These are phyloP conservation scores for Coemansia sp. DNA, from an alignment of 192 early-diverging fungal genomes.

Conservation along the genomic window DNA sequence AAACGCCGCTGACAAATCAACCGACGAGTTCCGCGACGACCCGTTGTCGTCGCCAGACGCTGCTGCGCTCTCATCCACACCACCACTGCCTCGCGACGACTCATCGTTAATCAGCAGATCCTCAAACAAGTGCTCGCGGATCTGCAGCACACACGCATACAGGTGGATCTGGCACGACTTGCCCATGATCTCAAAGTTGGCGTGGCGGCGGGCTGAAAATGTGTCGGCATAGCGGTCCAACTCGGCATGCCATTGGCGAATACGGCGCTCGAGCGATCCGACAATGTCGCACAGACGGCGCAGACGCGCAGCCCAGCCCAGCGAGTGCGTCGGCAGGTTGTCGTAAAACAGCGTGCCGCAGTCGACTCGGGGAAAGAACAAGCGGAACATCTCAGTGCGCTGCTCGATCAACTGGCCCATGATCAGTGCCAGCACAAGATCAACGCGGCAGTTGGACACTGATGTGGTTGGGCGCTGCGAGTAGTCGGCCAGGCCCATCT, in stretches of 20 bases:
- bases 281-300: slow-evolving; percentile 20
- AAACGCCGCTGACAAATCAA: slow-evolving; percentile 25
- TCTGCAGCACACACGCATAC: slow-evolving; percentile 46
- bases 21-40: slow-evolving; percentile 21
- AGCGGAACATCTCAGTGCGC: slow-evolving; percentile 48
- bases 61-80: not conserved
- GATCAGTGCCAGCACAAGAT: slow-evolving; percentile 41
- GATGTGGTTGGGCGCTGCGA: slow-evolving; percentile 18
- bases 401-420: slow-evolving; percentile 53
- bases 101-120: slow-evolving; percentile 20
- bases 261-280: slow-evolving; percentile 29
- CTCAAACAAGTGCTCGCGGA: slow-evolving; percentile 50
- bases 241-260: slow-evolving; percentile 47
- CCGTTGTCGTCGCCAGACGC: not conserved
- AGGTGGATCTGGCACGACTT: slow-evolving; percentile 44
- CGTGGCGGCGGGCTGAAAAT: slow-evolving; percentile 48
- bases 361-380: slow-evolving; percentile 53
- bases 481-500: slow-evolving; percentile 41
- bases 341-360: slow-evolving; percentile 52
- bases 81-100: not conserved
- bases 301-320: slow-evolving; percentile 28
- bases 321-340: slow-evolving; percentile 48
- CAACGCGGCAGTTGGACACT: slow-evolving; percentile 43
- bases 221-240: slow-evolving; percentile 43
- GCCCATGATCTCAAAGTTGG: slow-evolving; percentile 51